Base-by-base conservation (phyloP, 768 basidiomycete genomes). In the Lentinula lateritia region DNA sequence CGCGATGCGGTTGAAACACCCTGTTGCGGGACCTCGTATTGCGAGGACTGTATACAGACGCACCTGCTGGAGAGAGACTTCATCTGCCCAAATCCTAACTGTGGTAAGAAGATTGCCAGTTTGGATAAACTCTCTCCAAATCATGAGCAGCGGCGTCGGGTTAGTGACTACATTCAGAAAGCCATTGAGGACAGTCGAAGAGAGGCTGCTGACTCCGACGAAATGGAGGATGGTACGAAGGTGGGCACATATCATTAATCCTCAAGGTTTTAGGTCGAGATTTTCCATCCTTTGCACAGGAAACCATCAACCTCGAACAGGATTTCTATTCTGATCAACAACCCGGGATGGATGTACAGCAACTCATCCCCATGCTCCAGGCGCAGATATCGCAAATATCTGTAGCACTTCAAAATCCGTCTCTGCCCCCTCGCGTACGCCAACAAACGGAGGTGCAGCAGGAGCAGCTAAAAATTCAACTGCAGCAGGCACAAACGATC, bases 41-140 rank as follows among this genome's bases (percentile, higher is more conserved):
- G 96, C 80, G 95, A 98, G 75, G 96, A 98, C 73, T 98, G 96
- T 76, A 92, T 99, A 64, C 92, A 95, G 73, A 94, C 92, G 46
- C 83, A 95, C 74, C 80, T 99, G 55, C 83, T 96, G 65, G 96
- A 98, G 73, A 87, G 92, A 74, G 95, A 97, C 77, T 98, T 98
- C 73, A 77, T 89, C 61, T 98, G 96, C 75, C 95, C 93, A 7
- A 86, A 87, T 66, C 95, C 93, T 8, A 86, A 87, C 66, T 98
- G 97, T 73, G 82, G 85, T 64, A 88, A 89, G 74, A 94, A 90
- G 76, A 85, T 98, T 63, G 82, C 88, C 3, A 94, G 91, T 39
- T 76, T 98, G 68, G 95, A 97, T 78, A 92, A 92, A 74, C 80
- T 98, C 53, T 73, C 85, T 61, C 71, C 84, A 68, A 95, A 98